Conservation (phyloP, 2,329 filamentous ascomycete genomes). For the Epichloe aotearoae region DNA sequence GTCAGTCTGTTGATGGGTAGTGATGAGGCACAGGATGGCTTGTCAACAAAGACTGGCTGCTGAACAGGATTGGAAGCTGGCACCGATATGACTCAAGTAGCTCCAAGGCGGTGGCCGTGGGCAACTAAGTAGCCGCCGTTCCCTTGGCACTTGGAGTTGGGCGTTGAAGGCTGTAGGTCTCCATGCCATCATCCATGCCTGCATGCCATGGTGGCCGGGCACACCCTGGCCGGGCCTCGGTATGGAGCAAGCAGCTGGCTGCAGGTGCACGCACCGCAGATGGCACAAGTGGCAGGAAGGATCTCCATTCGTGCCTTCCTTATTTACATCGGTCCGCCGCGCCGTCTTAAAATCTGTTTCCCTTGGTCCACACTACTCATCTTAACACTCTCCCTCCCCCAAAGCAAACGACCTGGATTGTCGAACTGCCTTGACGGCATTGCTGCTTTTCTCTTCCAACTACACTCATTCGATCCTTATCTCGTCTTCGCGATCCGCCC, state of each 20-base stretch:
- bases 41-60: too few relatives aligned
- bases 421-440: conserved; percentile 6
- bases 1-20: too few relatives aligned
- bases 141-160: too few relatives aligned
- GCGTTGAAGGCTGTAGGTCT: too few relatives aligned
- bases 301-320: conserved; percentile 1
- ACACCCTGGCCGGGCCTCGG: neutral
- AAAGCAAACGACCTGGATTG: conserved; percentile 6
- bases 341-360: neutral
- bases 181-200: neutral
- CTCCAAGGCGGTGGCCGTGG: too few relatives aligned
- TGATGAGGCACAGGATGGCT: too few relatives aligned
- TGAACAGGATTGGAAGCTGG: too few relatives aligned
- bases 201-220: neutral
- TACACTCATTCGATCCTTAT: conserved; percentile 2
- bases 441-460: conserved; percentile 2
- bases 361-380: conserved; percentile 1
- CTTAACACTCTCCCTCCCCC: neutral
- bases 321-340: conserved; percentile 3
- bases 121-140: too few relatives aligned
- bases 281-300: neutral
- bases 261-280: neutral
- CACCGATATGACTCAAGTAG: too few relatives aligned
- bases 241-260: neutral
- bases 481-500: neutral